phyloP scores from a whole-genome alignment of 306 rosid species.

The Prunus fruticosa region DNA sequence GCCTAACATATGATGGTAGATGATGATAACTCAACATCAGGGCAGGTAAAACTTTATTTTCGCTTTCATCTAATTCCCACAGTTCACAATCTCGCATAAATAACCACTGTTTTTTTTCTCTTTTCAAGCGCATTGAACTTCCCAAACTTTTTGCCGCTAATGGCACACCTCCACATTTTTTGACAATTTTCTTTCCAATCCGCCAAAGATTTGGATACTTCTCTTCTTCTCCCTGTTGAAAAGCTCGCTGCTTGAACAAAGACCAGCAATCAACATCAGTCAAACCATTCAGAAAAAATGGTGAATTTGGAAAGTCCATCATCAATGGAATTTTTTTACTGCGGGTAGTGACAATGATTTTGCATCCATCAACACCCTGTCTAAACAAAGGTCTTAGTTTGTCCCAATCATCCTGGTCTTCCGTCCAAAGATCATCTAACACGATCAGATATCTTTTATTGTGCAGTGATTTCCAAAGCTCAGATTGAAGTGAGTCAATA shows the following conservation, averaged over 20 bases:
- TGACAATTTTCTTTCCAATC: not conserved
- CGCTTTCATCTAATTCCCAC: not conserved
- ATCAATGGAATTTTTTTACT: not conserved
- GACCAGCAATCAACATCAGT: not conserved
- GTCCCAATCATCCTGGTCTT: slow-evolving; percentile 10
- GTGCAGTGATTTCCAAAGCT: not conserved
- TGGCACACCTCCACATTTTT: slow-evolving; percentile 18
- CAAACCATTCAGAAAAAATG: not conserved
- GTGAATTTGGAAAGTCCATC: not conserved
- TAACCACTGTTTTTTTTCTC: not conserved
- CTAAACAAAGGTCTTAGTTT: not conserved
- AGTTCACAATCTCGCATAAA: slow-evolving; percentile 9
- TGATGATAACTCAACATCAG: slow-evolving; percentile 12
- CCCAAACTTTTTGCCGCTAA: slow-evolving; percentile 21
- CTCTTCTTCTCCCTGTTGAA: not conserved
- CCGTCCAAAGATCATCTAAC: slow-evolving; percentile 24
- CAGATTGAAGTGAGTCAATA: not conserved
- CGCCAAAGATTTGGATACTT: not conserved
- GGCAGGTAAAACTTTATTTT: slow-evolving; percentile 3
- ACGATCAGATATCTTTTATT: not conserved
- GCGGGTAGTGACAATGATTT: slow-evolving; percentile 4
- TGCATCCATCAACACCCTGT: slow-evolving; percentile 12
- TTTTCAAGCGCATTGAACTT: not conserved
- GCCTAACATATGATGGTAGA: not conserved
- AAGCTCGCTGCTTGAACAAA: slow-evolving; percentile 13